A percentile compares a stretch with the other conserved stretches of the same genome.
Evolutionary conservation across 176 grass and related monocot genomes (phyloP).

Genomic region (Hordeum vulgare): MorexV3_pseudomolecules_assembly NC_058521.1:12579760-12580259

Average conservation of each 20-base stretch:
- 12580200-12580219: too few relatives aligned
- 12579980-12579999: not conserved
- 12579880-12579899: constrained; percentile 66
- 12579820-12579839: constrained; percentile 85
- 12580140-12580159: not conserved
- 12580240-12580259: not conserved
- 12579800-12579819: constrained; percentile 60
- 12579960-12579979: not conserved
- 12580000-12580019: constrained; percentile 41
- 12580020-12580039: constrained; percentile 81
- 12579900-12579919: too few relatives aligned
- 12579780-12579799: constrained; percentile 43
- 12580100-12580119: not conserved
- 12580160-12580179: too few relatives aligned
- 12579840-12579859: constrained; percentile 75
- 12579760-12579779: not conserved
- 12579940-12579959: too few relatives aligned
- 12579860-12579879: constrained; percentile 54
- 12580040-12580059: constrained; percentile 91
- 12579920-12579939: too few relatives aligned
- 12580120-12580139: not conserved
- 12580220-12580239: not conserved
- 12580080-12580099: not conserved
- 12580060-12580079: constrained; percentile 57
- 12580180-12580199: too few relatives aligned